Evolutionary conservation across 2,329 filamentous ascomycete genomes (phyloP), one percentile per base, ranked within the genome.

Genomic region (Cryoendolithus antarcticus): DNA sequence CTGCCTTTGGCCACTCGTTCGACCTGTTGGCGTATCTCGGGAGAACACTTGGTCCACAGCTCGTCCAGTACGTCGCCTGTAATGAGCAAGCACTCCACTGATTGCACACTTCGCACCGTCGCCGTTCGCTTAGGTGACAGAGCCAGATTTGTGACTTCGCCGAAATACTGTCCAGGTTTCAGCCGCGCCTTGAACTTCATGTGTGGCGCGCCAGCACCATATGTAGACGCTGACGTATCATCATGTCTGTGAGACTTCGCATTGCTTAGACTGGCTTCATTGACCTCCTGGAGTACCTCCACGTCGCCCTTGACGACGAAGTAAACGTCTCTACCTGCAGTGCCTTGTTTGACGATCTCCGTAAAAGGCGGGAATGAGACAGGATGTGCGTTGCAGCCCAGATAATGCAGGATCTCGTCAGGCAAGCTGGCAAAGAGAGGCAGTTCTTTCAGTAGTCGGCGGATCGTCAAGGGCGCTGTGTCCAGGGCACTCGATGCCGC

Each of bases 271-370:
- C 24, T 27, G 24, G 24, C 24, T 27, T 27, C 24, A 8, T 6
- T 27, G 24, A 27, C 24, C 6, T 6, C 58, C 38, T 52, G 60
- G 29, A 98, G 73, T 4, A 98, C 86, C 58, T 98, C 91, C 1
- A 93, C 89, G 56, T 96, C 91, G 32, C 91, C 91, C 38, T 82
- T 77, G 6, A 96, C 86, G 46, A 98, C 91, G 58, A 98, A 96
- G 62, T 82, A 98, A 3, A 98, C 91, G 52, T 98, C 91, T 43
- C 88, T 81, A 4, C 91, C 91, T 7, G 77, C 72, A 1, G 79
- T 83, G 40, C 86, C 86, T 62, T 98, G 86, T 40, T 78, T 74
- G 44, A 98, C 79, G 38, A 98, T 95, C 48, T 96, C 86, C 46
- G 81, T 86, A 53, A 96, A 98, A 1, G 91, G 91, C 3, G 83